Evolutionary conservation across 257 asterid genomes (phyloP).

Genomic region (Vinca minor): DNA sequence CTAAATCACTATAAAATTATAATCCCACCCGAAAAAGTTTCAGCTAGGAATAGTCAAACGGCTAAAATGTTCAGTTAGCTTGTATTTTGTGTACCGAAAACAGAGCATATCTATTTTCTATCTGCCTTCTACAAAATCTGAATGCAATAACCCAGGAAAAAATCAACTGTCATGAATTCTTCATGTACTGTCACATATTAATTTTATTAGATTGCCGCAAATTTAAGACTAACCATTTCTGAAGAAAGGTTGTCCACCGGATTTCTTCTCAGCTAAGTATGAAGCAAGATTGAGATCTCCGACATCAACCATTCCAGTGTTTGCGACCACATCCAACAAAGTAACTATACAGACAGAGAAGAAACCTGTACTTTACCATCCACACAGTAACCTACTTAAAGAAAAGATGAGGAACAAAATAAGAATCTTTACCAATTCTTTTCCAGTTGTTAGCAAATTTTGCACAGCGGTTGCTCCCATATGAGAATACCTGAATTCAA

Average conservation of each 20-base stretch:
- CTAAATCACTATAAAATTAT: not conserved
- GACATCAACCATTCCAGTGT: conserved; percentile 70
- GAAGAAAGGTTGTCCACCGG: conserved; percentile 71
- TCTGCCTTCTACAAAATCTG: not conserved
- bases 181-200: not conserved
- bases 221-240: conserved; percentile 51
- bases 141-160: too few relatives aligned
- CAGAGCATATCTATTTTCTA: not conserved
- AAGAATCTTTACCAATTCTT: conserved; percentile 52
- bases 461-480: conserved; percentile 59
- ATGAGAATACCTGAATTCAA: conserved; percentile 53
- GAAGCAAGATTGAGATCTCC: conserved; percentile 62
- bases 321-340: conserved; percentile 74
- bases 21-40: too few relatives aligned
- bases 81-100: not conserved
- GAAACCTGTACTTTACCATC: conserved; percentile 1
- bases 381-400: conserved; percentile 15
- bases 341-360: conserved; percentile 38
- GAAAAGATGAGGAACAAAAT: conserved; percentile 6
- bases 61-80: not conserved
- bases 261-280: conserved; percentile 74
- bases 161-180: not conserved
- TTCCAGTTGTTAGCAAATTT: conserved; percentile 68
- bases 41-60: not conserved
- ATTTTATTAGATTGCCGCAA: not conserved